phyloP scores from a whole-genome alignment of 352 stramenopile genomes.

The Blastocystis sp. region DNA sequence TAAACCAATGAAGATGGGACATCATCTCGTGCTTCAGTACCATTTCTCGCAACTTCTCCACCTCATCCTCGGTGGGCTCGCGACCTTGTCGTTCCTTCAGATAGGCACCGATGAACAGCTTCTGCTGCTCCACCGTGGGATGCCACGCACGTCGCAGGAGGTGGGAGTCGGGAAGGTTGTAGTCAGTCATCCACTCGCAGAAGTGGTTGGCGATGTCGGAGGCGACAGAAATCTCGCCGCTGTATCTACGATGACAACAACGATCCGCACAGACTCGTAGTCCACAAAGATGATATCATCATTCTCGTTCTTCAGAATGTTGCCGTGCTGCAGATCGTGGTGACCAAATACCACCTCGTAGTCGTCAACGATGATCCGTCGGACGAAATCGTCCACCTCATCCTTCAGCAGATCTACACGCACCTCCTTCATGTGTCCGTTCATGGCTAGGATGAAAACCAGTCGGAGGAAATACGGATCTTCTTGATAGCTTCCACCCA shows the following conservation, averaged over 20 bases:
- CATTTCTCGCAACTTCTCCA: constrained; percentile 8
- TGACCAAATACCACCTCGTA: constrained; percentile 43
- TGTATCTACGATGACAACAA: not conserved
- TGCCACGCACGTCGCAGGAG: not conserved
- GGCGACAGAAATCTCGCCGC: not conserved
- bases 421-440: not conserved
- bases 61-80: constrained; percentile 8
- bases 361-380: not conserved
- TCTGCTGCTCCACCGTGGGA: constrained; percentile 5
- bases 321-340: constrained; percentile 42
- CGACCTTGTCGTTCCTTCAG: not conserved
- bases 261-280: not conserved
- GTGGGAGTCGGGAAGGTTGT: constrained; percentile 20
- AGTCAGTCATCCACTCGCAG: constrained; percentile 42
- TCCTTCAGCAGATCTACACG: not conserved
- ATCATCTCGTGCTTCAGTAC: constrained; percentile 19
- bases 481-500: not conserved
- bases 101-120: not conserved
- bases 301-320: constrained; percentile 23
- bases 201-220: constrained; percentile 34
- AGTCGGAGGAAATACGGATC: not conserved
- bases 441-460: not conserved
- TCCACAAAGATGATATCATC: constrained; percentile 42
- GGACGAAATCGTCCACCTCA: not conserved
- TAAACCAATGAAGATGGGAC: constrained; percentile 6